Evolutionary conservation across 305 asterid species (phyloP), one percentile per base, ranked within the genome.

Genomic region (Fraxinus paxiana): DNA sequence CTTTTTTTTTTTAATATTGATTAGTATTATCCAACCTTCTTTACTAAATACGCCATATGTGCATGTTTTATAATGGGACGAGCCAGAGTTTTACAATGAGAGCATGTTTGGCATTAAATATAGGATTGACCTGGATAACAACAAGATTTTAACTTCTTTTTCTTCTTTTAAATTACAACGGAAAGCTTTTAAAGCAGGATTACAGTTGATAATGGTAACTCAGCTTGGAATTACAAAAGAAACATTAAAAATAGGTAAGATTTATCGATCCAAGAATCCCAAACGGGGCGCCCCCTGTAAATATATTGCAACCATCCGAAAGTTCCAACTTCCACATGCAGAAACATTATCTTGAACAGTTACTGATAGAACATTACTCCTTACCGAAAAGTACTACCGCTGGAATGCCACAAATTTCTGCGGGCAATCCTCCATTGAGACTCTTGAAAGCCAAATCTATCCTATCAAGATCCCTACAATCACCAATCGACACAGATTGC

Each of bases 401-500:
- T 0, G 98, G 94, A 80, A 87, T 85, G 46, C 75, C 85, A 69
- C 98, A 95, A 78, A 92, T 69, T 79, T 89, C 88, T 6, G 81
- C 78, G 51, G 98, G 97, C 77, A 95, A 81, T 15, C 30, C 87
- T 28, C 95, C 98, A 76, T 22, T 87, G 13, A 95, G 90, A 41
- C 84, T 75, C 63, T 93, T 95, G 70, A 88, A 93, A 46, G 98
- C 93, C 80, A 93, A 87, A 86, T 95, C 97, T 17, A 93, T 78
- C 84, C 98, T 98, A 87, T 93, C 92, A 59, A 93, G 92, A 88
- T 86, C 87, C 77, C 48, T 34, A 80, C 98, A 93, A 33, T 89
- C 87, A 46, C 90, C 91, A 80, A 95, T 80, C 31, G 95, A 86
- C 51, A 74, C 81, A 10, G 97, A 95, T 85, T 54, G 93, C 33